phyloP scores from a whole-genome alignment of 352 stramenopile genomes.

The Phytophthora capsici region DNA sequence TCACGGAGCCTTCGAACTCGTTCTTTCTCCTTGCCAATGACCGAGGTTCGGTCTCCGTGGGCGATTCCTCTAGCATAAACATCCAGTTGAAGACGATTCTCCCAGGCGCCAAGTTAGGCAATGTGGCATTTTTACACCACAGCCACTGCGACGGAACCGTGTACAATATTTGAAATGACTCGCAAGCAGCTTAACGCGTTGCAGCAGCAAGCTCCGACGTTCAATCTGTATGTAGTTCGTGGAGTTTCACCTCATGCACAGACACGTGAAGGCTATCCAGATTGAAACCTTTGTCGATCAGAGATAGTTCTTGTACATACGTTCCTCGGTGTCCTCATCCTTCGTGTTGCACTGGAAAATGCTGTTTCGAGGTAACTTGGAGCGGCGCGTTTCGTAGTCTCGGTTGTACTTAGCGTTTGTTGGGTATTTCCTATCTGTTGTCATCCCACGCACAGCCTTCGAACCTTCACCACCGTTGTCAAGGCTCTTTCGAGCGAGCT shows the following conservation, averaged over 20 bases:
- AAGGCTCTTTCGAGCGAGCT: constrained; percentile 22
- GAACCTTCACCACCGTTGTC: background rate
- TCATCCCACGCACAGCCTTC: background rate
- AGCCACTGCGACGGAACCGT: constrained; percentile 42
- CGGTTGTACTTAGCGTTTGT: constrained; percentile 12
- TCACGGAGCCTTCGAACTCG: no score
- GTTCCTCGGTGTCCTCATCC: constrained; percentile 13
- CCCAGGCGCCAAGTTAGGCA: constrained; percentile 70
- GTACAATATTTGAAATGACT: constrained; percentile 62
- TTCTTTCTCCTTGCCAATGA: constrained; percentile 58
- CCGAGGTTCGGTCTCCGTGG: constrained; percentile 65
- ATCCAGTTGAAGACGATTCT: constrained; percentile 55
- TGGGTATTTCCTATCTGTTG: constrained; percentile 7
- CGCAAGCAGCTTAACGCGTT: constrained; percentile 34
- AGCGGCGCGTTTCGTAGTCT: constrained; percentile 34
- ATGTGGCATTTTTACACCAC: constrained; percentile 79
- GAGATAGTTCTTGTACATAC: background rate
- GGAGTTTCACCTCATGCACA: constrained; percentile 29
- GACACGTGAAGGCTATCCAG: constrained; percentile 8
- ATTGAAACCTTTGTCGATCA: constrained; percentile 7
- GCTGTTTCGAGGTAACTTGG: constrained; percentile 15
- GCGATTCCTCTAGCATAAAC: no score
- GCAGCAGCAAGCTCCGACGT: no score
- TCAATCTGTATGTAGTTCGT: constrained; percentile 25
- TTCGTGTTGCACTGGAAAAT: background rate